Evolutionary conservation across 495 filamentous ascomycete species (phyloP).

Genomic region (Penicillium goetzii): DNA sequence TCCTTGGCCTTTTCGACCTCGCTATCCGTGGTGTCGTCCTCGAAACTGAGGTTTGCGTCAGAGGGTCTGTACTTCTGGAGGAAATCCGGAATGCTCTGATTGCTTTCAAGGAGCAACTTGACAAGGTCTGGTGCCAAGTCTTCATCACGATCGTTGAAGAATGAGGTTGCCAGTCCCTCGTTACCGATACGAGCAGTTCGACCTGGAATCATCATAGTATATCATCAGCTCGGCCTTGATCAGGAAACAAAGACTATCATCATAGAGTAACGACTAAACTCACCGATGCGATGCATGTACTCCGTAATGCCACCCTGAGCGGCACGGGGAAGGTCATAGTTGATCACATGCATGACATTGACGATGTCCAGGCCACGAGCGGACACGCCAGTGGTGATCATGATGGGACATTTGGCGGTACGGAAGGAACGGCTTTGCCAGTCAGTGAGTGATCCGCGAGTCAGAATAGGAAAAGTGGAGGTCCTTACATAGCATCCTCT

Average conservation of each 20-base stretch:
- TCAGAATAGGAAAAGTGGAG: not conserved
- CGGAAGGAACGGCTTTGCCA: constrained; percentile 75
- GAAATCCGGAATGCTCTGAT: constrained; percentile 81
- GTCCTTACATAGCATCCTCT: constrained; percentile 81
- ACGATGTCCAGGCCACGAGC: constrained; percentile 90
- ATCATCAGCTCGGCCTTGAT: not conserved
- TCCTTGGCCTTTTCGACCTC: constrained; percentile 29
- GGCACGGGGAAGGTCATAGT: constrained; percentile 77
- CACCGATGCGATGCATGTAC: constrained; percentile 93
- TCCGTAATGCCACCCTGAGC: constrained; percentile 86
- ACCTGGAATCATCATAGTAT: constrained; percentile 49
- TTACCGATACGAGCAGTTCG: constrained; percentile 95
- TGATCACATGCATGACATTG: constrained; percentile 88
- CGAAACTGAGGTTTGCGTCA: constrained; percentile 55
- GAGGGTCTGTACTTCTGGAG: constrained; percentile 64
- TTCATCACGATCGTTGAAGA: constrained; percentile 76
- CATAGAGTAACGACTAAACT: constrained; percentile 26
- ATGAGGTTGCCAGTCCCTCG: constrained; percentile 81
- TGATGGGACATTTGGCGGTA: constrained; percentile 69
- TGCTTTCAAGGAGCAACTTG: constrained; percentile 77
- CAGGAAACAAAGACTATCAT: not conserved
- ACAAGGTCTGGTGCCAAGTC: constrained; percentile 70
- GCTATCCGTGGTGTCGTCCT: constrained; percentile 66
- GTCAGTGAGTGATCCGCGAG: constrained; percentile 1
- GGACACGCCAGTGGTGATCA: constrained; percentile 82